Evolutionary conservation across 1,284 basidiomycete genomes (phyloP), one percentile per base, ranked within the genome.

Genomic region (Boletus albobrunnescens): DNA sequence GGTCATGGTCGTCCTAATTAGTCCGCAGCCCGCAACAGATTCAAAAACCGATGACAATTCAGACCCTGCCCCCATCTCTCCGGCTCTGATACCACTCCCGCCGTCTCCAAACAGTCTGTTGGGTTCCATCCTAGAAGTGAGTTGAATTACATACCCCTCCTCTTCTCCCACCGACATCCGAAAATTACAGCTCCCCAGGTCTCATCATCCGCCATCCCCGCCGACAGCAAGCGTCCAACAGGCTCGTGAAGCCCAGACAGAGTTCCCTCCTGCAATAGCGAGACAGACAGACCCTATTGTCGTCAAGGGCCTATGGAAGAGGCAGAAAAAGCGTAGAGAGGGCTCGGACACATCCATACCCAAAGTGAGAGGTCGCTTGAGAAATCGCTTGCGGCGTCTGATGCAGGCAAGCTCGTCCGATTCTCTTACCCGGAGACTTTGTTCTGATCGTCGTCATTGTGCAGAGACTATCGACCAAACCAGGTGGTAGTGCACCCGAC

Each of bases 81-180:
- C 58, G 1, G 56, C 52, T 13, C 38, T 58, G 14, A n/a, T 61
- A 40, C 61, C 61, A 1, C 47, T 61, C 0, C 59, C 59, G 1
- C 52, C 59, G 2, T 64, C 61, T 12, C 62, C 50, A 13, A 52
- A 44, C 17, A 63, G 54, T 24, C 6, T 52, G 14, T n/a, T 50
- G 4, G 49, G 49, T 2, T 63, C 60, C 16, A 57, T 65, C 38
- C 38, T 52, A 3, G 58, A 59, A 42, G 59, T 57, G 10, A 42
- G 58, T 41, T 7, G 3, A 4, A 14, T 13, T 2, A 4, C 17
- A 13, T 9, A 12, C 35, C n/a, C 8, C 14, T 1, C 3, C 7
- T 22, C 23, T 39, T 41, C 22, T 2, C 36, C n/a, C 16, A 19
- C 30, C 42, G 28, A 59, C 5, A 17, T n/a, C 30, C 30, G 10